Conservation (phyloP, 352 stramenopile genomes). For the Phytophthora sp. region DNA sequence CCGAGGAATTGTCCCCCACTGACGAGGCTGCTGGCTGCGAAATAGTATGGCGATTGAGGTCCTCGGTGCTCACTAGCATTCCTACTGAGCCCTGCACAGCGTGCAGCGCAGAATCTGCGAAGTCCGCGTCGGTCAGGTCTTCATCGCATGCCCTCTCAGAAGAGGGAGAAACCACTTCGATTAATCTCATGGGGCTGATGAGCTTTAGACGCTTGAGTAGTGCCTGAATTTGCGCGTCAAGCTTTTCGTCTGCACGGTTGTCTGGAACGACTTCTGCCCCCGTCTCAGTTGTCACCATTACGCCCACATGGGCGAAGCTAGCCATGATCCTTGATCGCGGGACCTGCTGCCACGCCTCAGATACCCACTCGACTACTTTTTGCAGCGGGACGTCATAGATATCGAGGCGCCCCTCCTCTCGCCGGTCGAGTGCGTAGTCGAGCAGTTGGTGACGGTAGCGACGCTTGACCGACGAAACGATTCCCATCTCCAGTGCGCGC, state of each 20-base stretch:
- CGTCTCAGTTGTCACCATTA: slow-evolving; percentile 28
- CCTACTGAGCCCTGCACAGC: slow-evolving; percentile 40
- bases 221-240: slow-evolving; percentile 62
- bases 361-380: slow-evolving; percentile 68
- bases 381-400: slow-evolving; percentile 53
- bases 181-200: slow-evolving; percentile 46
- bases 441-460: slow-evolving; percentile 63
- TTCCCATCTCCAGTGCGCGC: slow-evolving; percentile 41
- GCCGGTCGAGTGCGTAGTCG: slow-evolving; percentile 47
- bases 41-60: slow-evolving; percentile 17
- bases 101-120: slow-evolving; percentile 66
- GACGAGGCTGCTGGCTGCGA: neutral
- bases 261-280: slow-evolving; percentile 24
- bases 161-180: slow-evolving; percentile 55
- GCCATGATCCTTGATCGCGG: slow-evolving; percentile 55
- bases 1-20: slow-evolving; percentile 8
- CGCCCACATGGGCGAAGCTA: slow-evolving; percentile 48
- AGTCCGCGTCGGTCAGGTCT: slow-evolving; percentile 67
- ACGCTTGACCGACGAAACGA: slow-evolving; percentile 58
- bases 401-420: slow-evolving; percentile 38
- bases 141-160: slow-evolving; percentile 59
- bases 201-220: slow-evolving; percentile 62
- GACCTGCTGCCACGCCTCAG: slow-evolving; percentile 59
- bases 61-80: slow-evolving; percentile 38
- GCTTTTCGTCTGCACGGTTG: slow-evolving; percentile 48